These are phyloP conservation scores for Cruciata laevipes DNA, from an alignment of 257 asterid genomes.

Conservation along the genomic window DNA sequence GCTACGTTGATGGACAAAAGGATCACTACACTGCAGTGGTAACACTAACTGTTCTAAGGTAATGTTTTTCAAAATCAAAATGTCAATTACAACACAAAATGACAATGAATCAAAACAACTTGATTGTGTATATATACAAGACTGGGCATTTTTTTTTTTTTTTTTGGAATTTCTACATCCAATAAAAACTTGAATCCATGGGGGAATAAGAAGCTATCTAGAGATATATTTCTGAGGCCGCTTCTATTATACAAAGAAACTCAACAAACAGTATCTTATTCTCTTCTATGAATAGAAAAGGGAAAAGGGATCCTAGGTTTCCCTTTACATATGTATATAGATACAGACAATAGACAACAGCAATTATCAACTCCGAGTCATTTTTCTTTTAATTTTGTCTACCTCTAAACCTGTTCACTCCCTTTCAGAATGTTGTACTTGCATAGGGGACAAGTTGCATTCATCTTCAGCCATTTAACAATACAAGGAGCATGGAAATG, in stretches of 20 bases:
- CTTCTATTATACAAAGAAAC: neutral
- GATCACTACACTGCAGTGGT: too few species aligned
- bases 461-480: slow-evolving; percentile 96
- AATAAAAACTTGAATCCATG: neutral
- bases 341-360: slow-evolving; percentile 9
- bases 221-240: slow-evolving; percentile 1
- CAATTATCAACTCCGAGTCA: neutral
- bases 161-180: neutral
- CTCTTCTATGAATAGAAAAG: neutral
- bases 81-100: neutral
- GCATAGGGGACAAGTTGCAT: slow-evolving; percentile 95
- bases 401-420: slow-evolving; percentile 57
- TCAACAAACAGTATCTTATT: slow-evolving; percentile 16
- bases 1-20: too few species aligned
- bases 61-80: too few species aligned
- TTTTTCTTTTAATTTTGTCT: slow-evolving; percentile 7
- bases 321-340: slow-evolving; percentile 6
- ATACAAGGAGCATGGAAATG: slow-evolving; percentile 76
- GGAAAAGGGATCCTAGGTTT: slow-evolving; percentile 1
- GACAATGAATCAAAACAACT: neutral
- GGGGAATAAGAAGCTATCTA: neutral
- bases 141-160: neutral
- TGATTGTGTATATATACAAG: slow-evolving; percentile 8
- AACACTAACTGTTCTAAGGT: too few species aligned
- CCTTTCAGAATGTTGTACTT: slow-evolving; percentile 95